Evolutionary conservation across 2,329 filamentous ascomycete species (phyloP).

Genomic region (Thermoascus crustaceus): DNA sequence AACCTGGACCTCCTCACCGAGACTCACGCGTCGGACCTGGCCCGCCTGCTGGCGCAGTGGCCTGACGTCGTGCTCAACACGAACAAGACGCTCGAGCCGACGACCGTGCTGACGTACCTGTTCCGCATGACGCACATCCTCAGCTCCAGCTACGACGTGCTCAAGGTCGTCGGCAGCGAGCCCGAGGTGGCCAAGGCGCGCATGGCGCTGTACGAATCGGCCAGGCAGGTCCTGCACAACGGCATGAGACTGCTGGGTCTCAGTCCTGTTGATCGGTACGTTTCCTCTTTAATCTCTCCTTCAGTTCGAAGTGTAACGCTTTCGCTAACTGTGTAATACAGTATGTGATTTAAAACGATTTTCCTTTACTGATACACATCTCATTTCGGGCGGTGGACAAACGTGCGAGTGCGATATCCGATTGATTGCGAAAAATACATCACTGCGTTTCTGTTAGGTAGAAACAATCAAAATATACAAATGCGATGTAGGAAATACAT

Average conservation of each 20-base stretch:
- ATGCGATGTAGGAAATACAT: too few species aligned
- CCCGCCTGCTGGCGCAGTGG: slow-evolving; percentile 55
- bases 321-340: too few species aligned
- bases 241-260: slow-evolving; percentile 59
- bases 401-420: too few species aligned
- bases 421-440: too few species aligned
- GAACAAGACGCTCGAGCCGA: slow-evolving; percentile 58
- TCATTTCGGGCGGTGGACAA: too few species aligned
- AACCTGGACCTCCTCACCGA: slow-evolving; percentile 56
- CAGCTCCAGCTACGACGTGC: slow-evolving; percentile 54
- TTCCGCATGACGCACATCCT: slow-evolving; percentile 59
- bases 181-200: slow-evolving; percentile 50
- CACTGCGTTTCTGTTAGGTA: too few species aligned
- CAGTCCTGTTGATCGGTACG: slow-evolving; percentile 54
- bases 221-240: slow-evolving; percentile 56
- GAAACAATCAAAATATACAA: too few species aligned
- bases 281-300: slow-evolving; percentile 4
- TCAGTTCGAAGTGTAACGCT: too few species aligned
- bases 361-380: background rate
- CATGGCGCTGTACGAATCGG: slow-evolving; percentile 54
- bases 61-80: slow-evolving; percentile 58
- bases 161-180: slow-evolving; percentile 55
- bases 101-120: slow-evolving; percentile 58
- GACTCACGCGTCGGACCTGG: slow-evolving; percentile 53
- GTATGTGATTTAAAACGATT: too few species aligned